Percentiles rank a stretch among this genome's conserved stretches.
phyloP scores from a whole-genome alignment of 1,139 yeast species.

The Candida pseudocylindracea region DNA sequence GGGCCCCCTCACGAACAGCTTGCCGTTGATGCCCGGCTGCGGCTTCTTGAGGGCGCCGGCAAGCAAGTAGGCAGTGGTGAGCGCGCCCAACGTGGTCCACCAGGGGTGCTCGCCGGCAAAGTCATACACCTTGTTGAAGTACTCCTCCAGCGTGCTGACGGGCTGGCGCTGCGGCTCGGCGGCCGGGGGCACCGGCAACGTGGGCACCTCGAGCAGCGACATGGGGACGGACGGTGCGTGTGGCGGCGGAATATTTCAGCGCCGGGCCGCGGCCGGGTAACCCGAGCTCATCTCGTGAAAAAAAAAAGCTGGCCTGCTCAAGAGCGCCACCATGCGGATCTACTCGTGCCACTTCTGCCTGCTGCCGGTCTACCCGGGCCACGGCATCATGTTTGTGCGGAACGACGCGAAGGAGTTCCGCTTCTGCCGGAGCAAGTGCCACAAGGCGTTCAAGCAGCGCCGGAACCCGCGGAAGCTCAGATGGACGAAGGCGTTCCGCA shows the following conservation, averaged over 20 bases:
- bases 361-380: constrained; percentile 92
- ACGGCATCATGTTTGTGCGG: constrained; percentile 94
- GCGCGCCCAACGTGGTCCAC: constrained; percentile 46
- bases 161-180: constrained; percentile 5
- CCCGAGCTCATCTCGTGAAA: no score
- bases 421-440: constrained; percentile 96
- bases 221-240: no score
- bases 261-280: no score
- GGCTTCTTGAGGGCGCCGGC: constrained; percentile 51
- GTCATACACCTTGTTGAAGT: constrained; percentile 40
- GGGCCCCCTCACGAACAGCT: constrained; percentile 64
- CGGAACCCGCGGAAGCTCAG: constrained; percentile 95
- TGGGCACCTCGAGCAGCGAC: no score
- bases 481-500: constrained; percentile 98
- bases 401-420: constrained; percentile 95
- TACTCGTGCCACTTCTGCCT: constrained; percentile 94
- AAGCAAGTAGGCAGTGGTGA: constrained; percentile 38
- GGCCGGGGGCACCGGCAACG: constrained; percentile 7
- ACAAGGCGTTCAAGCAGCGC: constrained; percentile 91
- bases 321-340: constrained; percentile 62
- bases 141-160: constrained; percentile 24
- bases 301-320: no score
- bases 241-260: no score
- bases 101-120: constrained; percentile 64
- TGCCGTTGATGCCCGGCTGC: constrained; percentile 53